phyloP scores from a whole-genome alignment of 495 filamentous ascomycete genomes.

The Jackrogersella multiformis region DNA sequence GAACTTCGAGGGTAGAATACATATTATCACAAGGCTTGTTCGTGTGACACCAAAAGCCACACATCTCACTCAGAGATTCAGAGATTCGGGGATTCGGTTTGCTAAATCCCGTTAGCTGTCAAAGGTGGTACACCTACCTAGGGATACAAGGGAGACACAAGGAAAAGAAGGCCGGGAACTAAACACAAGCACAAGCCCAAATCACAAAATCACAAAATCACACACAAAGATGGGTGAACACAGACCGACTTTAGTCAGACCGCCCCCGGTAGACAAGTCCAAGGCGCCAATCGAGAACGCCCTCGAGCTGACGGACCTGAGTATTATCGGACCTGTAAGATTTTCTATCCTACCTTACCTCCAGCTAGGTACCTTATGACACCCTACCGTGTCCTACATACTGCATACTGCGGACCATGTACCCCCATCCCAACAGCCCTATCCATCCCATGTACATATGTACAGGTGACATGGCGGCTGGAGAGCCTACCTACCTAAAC shows the following conservation, averaged over 20 bases:
- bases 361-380: background rate
- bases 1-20: no score
- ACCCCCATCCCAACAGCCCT: background rate
- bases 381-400: background rate
- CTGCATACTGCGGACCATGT: background rate
- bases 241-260: constrained; percentile 74
- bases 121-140: no score
- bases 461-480: no score
- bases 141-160: background rate
- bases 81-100: background rate
- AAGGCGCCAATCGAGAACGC: constrained; percentile 88
- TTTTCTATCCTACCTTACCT: background rate
- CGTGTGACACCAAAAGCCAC: background rate
- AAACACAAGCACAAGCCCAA: constrained; percentile 9
- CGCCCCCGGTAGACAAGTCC: constrained; percentile 73
- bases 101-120: background rate
- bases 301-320: constrained; percentile 81
- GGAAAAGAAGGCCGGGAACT: background rate
- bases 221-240: constrained; percentile 25
- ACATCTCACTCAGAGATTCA: no score
- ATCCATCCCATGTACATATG: background rate
- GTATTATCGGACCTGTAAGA: constrained; percentile 80
- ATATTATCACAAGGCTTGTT: constrained; percentile 1
- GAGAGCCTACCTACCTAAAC: no score
- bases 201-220: background rate